These are phyloP conservation scores for Nadsonia fulvescens DNA, from an alignment of 805 yeast species.

Conservation along the genomic window DNA sequence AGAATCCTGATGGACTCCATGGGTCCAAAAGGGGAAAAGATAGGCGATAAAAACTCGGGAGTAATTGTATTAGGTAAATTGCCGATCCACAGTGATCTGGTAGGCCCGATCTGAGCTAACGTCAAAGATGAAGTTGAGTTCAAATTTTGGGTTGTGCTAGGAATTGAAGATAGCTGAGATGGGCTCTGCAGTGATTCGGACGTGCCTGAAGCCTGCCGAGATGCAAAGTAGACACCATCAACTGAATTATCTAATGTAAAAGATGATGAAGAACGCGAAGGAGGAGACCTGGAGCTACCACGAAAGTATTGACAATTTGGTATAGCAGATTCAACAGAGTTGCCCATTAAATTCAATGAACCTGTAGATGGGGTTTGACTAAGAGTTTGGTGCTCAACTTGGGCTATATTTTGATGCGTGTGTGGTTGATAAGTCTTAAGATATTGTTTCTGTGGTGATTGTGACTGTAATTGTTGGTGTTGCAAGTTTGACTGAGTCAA, in stretches of 20 bases:
- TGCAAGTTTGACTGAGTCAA: too few species aligned
- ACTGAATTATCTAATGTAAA: conserved; percentile 9
- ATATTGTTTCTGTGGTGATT: too few species aligned
- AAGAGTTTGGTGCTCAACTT: too few species aligned
- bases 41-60: conserved; percentile 37
- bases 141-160: conserved; percentile 36
- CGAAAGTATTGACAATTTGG: too few species aligned
- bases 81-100: conserved; percentile 59
- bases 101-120: too few species aligned
- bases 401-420: too few species aligned
- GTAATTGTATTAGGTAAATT: conserved; percentile 52
- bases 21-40: conserved; percentile 45
- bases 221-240: conserved; percentile 5
- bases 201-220: conserved; percentile 13
- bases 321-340: too few species aligned
- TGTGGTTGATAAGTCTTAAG: too few species aligned
- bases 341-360: too few species aligned
- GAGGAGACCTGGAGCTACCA: conserved; percentile 7
- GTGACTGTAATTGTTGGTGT: too few species aligned
- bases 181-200: conserved; percentile 7
- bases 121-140: too few species aligned
- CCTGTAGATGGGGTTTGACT: too few species aligned
- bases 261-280: conserved; percentile 1
- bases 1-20: conserved; percentile 45
- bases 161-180: conserved; percentile 18